Evolutionary conservation across 2,329 filamentous ascomycete species (phyloP).

Genomic region (Colletotrichum kahawae): DNA sequence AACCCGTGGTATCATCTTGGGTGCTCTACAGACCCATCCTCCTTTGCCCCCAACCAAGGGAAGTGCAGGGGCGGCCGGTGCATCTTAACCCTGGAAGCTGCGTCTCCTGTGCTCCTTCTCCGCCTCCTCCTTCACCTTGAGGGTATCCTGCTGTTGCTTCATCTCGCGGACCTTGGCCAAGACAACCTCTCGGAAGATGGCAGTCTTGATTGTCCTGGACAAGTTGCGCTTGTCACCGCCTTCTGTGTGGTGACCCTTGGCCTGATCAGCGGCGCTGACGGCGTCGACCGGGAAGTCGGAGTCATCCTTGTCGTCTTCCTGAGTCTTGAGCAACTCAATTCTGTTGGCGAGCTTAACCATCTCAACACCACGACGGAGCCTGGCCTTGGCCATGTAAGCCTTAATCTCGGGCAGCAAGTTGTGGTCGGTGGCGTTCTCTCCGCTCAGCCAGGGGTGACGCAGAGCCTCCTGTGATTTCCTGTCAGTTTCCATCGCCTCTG

Average conservation of each 20-base stretch:
- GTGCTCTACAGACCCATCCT: not conserved
- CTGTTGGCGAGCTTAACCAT: constrained; percentile 95
- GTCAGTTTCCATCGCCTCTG: not conserved
- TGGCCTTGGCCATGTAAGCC: constrained; percentile 89
- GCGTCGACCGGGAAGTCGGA: constrained; percentile 73
- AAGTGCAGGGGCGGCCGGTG: not conserved
- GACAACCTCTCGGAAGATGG: constrained; percentile 94
- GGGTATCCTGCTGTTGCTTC: constrained; percentile 82
- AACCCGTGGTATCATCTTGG: constrained; percentile 17
- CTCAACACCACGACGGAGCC: constrained; percentile 91
- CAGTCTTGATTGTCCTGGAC: constrained; percentile 59
- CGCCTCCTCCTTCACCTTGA: constrained; percentile 67
- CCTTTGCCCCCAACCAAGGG: not conserved
- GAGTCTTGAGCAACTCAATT: constrained; percentile 92
- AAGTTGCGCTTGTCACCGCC: constrained; percentile 43
- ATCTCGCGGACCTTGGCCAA: constrained; percentile 91
- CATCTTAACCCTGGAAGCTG: constrained; percentile 30
- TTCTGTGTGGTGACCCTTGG: constrained; percentile 24
- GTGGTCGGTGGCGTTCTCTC: constrained; percentile 91
- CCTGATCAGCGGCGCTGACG: constrained; percentile 57
- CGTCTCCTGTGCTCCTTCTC: constrained; percentile 52
- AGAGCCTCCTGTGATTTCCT: constrained; percentile 68
- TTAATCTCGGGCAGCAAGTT: constrained; percentile 97
- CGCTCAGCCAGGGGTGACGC: constrained; percentile 86
- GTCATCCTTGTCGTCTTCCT: constrained; percentile 82